phyloP scores from a whole-genome alignment of 768 basidiomycete species.

The Leccinum olivaceopallidum region DNA sequence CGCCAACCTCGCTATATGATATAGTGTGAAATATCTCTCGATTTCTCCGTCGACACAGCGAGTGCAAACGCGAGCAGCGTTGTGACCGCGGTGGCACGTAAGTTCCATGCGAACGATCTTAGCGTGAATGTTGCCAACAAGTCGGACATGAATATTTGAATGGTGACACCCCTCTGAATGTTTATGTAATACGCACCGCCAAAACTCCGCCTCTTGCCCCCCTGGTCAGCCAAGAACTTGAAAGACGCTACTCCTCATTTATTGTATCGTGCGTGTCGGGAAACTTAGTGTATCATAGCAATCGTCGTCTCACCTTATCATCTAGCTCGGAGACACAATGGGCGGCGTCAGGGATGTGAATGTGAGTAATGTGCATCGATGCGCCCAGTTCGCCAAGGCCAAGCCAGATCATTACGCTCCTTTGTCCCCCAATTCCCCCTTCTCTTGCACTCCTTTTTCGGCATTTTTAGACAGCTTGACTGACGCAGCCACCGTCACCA shows the following conservation, averaged over 20 bases:
- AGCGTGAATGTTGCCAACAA: too few relatives aligned
- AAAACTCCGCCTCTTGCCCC: background rate
- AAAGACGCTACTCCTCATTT: background rate
- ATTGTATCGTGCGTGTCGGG: slow-evolving; percentile 10
- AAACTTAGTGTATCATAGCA: background rate
- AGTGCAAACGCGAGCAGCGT: too few relatives aligned
- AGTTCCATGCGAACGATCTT: too few relatives aligned
- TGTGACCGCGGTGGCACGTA: too few relatives aligned
- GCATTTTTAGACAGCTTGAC: slow-evolving; percentile 30
- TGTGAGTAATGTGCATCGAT: slow-evolving; percentile 26
- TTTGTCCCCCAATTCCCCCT: slow-evolving; percentile 11
- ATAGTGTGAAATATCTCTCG: too few relatives aligned
- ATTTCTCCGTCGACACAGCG: too few relatives aligned
- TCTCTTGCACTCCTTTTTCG: slow-evolving; percentile 12
- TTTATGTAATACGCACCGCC: background rate
- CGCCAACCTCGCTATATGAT: too few relatives aligned
- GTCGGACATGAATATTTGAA: too few relatives aligned
- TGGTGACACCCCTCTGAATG: too few relatives aligned
- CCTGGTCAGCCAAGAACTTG: too few relatives aligned
- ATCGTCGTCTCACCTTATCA: background rate
- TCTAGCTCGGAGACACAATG: slow-evolving; percentile 19
- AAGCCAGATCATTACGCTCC: background rate
- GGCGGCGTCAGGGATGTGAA: slow-evolving; percentile 29
- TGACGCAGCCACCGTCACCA: slow-evolving; percentile 32
- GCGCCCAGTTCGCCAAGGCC: slow-evolving; percentile 25